Evolutionary conservation across 345 rosid genomes (phyloP).

Genomic region (Salix arbutifolia): DNA sequence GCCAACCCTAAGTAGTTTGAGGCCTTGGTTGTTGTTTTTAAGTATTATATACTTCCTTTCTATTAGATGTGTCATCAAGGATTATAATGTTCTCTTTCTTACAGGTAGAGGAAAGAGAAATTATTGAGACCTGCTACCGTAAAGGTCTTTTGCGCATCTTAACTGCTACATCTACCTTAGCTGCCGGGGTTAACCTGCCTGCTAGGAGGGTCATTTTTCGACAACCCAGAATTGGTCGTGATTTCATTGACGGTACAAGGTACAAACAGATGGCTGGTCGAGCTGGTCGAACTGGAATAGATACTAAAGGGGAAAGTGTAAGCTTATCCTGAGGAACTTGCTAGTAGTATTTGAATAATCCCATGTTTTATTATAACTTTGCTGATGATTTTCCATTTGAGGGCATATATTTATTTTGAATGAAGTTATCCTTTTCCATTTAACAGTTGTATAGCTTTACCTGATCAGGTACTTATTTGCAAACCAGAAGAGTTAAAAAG

Average conservation of each 20-base stretch:
- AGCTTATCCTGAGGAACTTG: constrained; percentile 20
- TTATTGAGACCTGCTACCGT: constrained; percentile 87
- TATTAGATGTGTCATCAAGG: neutral
- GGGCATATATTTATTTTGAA: neutral
- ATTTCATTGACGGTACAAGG: constrained; percentile 95
- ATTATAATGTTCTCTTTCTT: constrained; percentile 16
- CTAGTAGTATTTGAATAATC: neutral
- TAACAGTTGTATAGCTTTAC: constrained; percentile 1
- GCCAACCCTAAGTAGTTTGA: too few species aligned
- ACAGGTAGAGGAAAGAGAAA: constrained; percentile 96
- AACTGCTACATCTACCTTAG: constrained; percentile 97
- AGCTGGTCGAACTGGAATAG: constrained; percentile 99
- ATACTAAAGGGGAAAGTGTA: constrained; percentile 98
- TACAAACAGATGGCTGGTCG: constrained; percentile 99
- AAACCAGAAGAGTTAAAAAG: constrained; percentile 79
- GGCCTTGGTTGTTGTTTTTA: neutral
- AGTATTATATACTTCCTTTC: neutral
- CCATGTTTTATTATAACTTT: neutral
- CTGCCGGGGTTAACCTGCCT: constrained; percentile 97
- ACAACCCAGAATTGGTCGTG: constrained; percentile 93
- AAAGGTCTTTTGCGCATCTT: constrained; percentile 81
- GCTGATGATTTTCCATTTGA: neutral
- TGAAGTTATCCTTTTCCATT: constrained; percentile 2
- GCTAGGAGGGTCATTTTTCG: constrained; percentile 98
- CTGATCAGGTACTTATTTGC: constrained; percentile 75